Evolutionary conservation across 2,329 filamentous ascomycete species (phyloP).

Genomic region (Curvularia sp.): DNA sequence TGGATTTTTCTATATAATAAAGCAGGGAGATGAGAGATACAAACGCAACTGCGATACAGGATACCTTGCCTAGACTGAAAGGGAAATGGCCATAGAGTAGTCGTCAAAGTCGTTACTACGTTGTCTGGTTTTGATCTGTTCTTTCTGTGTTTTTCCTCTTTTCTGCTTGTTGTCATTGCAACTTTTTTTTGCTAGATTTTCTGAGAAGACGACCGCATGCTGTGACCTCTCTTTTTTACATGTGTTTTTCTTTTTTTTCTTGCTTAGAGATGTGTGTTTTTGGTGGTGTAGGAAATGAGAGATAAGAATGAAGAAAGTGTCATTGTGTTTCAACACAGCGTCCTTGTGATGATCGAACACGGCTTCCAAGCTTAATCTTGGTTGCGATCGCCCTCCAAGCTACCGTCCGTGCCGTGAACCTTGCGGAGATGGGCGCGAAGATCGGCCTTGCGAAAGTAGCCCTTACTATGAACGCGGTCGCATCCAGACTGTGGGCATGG

Average conservation of each 20-base stretch:
- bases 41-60: background rate
- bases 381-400: background rate
- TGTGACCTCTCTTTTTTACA: too few species aligned
- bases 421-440: background rate
- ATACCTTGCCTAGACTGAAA: too few species aligned
- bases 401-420: background rate
- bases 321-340: too few species aligned
- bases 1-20: background rate
- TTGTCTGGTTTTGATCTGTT: too few species aligned
- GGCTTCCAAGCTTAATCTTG: background rate
- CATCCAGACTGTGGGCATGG: conserved; percentile 1
- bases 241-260: too few species aligned
- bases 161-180: too few species aligned
- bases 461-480: conserved; percentile 3
- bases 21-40: background rate
- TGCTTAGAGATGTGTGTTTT: background rate
- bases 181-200: too few species aligned
- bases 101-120: too few species aligned
- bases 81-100: too few species aligned
- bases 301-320: background rate
- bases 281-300: background rate
- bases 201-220: too few species aligned
- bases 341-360: background rate
- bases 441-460: background rate
- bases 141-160: background rate